phyloP scores from a whole-genome alignment of 2,329 filamentous ascomycete genomes.

The Metarhizium brunneum region DNA sequence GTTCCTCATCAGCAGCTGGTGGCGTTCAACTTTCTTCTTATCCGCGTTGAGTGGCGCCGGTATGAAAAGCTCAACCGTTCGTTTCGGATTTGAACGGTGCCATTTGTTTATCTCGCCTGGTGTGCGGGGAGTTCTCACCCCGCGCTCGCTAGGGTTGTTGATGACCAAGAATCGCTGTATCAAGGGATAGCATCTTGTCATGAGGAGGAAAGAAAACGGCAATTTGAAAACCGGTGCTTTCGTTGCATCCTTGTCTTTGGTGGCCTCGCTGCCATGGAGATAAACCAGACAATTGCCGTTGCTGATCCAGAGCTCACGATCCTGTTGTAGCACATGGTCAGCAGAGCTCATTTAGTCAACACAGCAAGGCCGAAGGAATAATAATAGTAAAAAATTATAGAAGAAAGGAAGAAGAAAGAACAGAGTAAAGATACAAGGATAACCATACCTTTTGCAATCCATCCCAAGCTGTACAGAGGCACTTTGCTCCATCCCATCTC shows the following conservation, averaged over 20 bases:
- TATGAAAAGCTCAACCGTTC: conserved; percentile 55
- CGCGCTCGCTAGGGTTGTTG: conserved; percentile 13
- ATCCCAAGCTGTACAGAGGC: conserved; percentile 6
- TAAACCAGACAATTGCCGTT: conserved; percentile 63
- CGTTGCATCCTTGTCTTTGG: conserved; percentile 48
- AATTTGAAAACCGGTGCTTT: conserved; percentile 60
- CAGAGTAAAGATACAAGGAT: neutral
- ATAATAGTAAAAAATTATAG: neutral
- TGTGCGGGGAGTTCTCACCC: conserved; percentile 17
- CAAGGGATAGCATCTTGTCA: conserved; percentile 49
- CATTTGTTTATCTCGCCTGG: conserved; percentile 22
- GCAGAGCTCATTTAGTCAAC: neutral
- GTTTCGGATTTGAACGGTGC: conserved; percentile 19
- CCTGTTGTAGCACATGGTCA: conserved; percentile 33
- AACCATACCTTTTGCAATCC: conserved; percentile 4
- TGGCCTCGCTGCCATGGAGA: conserved; percentile 37
- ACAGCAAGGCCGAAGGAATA: neutral
- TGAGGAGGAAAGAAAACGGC: conserved; percentile 46
- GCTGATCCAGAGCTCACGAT: conserved; percentile 60
- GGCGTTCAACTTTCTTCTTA: conserved; percentile 45
- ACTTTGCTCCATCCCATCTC: conserved; percentile 9
- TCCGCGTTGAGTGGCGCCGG: conserved; percentile 48
- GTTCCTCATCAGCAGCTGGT: conserved; percentile 63
- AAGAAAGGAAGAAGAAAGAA: neutral
- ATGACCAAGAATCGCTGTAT: conserved; percentile 40